Percentiles rank a stretch among this genome's conserved stretches.
Evolutionary conservation across 148 eudicot species (phyloP).

Genomic region (Rhododendron simsii): DNA sequence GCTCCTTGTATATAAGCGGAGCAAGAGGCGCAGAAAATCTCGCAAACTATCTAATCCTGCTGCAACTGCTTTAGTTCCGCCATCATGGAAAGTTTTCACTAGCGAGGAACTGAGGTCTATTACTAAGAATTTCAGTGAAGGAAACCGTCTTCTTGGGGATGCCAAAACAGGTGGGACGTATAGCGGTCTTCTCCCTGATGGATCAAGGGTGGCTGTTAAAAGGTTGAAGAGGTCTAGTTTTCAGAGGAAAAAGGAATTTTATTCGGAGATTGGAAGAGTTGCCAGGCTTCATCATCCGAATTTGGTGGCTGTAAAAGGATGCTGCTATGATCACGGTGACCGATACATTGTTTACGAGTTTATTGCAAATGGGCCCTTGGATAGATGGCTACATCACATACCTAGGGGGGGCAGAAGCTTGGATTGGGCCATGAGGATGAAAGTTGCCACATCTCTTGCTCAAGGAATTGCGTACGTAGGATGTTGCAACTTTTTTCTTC

Average conservation of each 20-base stretch:
- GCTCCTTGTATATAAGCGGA: constrained; percentile 71
- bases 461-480: constrained; percentile 91
- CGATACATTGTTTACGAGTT: constrained; percentile 88
- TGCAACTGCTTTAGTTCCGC: constrained; percentile 68
- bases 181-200: constrained; percentile 73
- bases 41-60: constrained; percentile 62
- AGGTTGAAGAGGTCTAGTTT: constrained; percentile 80
- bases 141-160: constrained; percentile 83
- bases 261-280: constrained; percentile 87
- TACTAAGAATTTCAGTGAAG: constrained; percentile 90
- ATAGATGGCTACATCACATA: constrained; percentile 91
- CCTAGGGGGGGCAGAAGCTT: constrained; percentile 91
- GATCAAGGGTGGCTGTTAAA: constrained; percentile 85
- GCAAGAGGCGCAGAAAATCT: constrained; percentile 71
- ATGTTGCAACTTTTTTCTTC: background rate
- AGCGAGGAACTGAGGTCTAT: constrained; percentile 74
- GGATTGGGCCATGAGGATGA: constrained; percentile 85
- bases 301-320: constrained; percentile 83
- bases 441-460: constrained; percentile 85
- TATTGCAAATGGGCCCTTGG: constrained; percentile 79
- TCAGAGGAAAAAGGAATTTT: constrained; percentile 91
- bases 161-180: constrained; percentile 92
- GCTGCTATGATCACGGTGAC: constrained; percentile 92
- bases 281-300: constrained; percentile 88
- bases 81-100: constrained; percentile 82